Percentiles rank a stretch among this genome's conserved stretches.
These are phyloP conservation scores for Thelephora aurantiotincta DNA, from an alignment of 768 basidiomycete species.

Conservation along the genomic window DNA sequence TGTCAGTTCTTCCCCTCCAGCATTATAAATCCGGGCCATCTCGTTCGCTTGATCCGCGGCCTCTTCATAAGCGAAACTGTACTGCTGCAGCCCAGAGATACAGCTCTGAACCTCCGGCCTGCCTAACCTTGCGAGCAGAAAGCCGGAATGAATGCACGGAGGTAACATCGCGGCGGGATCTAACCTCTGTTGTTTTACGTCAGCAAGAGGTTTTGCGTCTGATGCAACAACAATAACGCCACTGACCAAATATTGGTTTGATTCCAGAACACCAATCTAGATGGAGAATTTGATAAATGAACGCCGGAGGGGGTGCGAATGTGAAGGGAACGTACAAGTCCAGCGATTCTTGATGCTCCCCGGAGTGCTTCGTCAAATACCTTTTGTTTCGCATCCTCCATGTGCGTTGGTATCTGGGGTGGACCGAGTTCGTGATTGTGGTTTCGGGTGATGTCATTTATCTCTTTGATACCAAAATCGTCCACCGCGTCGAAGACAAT, in stretches of 20 bases:
- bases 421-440: constrained; percentile 22
- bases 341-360: constrained; percentile 77
- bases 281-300: neutral
- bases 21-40: constrained; percentile 36
- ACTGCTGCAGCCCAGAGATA: constrained; percentile 77
- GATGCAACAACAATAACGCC: neutral
- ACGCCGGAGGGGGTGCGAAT: neutral
- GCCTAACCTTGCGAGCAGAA: constrained; percentile 67
- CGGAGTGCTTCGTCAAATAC: constrained; percentile 74
- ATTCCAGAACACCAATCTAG: constrained; percentile 69
- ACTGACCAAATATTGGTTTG: constrained; percentile 76
- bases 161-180: constrained; percentile 87
- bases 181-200: constrained; percentile 33
- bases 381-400: constrained; percentile 52
- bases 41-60: constrained; percentile 64
- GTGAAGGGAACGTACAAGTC: constrained; percentile 42
- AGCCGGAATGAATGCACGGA: constrained; percentile 73
- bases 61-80: constrained; percentile 79
- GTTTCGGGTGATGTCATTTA: constrained; percentile 32
- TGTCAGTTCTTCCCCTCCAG: constrained; percentile 23
- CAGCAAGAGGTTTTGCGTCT: neutral
- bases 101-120: constrained; percentile 75
- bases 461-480: constrained; percentile 72
- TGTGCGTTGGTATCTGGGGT: constrained; percentile 25
- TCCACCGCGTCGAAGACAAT: constrained; percentile 69